Evolutionary conservation across 768 basidiomycete species (phyloP), one percentile per base, ranked within the genome.

Genomic region (Leccinellum rugosiceps): DNA sequence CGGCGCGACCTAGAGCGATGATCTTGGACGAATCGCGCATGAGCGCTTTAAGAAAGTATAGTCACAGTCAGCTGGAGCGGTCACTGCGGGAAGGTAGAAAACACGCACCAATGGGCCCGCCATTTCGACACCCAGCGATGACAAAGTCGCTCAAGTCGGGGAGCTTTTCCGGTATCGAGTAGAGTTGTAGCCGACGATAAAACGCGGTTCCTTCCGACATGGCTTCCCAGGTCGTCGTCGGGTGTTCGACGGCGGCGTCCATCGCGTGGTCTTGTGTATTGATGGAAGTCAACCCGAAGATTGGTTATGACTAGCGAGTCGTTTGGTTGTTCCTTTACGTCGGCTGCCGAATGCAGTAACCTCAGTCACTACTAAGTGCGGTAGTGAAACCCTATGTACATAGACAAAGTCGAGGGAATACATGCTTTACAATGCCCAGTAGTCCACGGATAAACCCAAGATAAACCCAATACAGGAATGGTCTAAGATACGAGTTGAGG

Each of bases 131-230:
- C 21, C 88, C 90, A 25, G 90, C 86, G 35, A 93, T 74, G 53
- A 90, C 75, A 69, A 88, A 92, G 72, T 96, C 92, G 19, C 79
- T 77, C 28, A 98, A 75, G 70, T 90, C 83, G 3, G 87, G 87
- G 6, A 92, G 76, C 65, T 88, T 89, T 64, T 88, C 93, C 13
- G 84, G 78, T 55, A 92, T 84, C 1, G 88, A 83, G 69, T 98
- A 98, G 23, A 94, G 78, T 60, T 89, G 88, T 63, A 94, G 85
- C 54, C 88, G 80, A 68, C 88, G 78, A 68, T 98, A 98, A 76
- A 97, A 98, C 31, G 88, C 90, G 64, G 78, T 85, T 25, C 89
- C 90, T 66, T 90, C 84, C 70, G 87, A 83, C 87, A 97, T 92
- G 44, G 94, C 83, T 71, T 95, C 87, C 96, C 96, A 98, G 72